Percentiles rank a stretch among this genome's conserved stretches.
Evolutionary conservation across 441 rosid genomes (phyloP).

Genomic region (Daphne laureola): DNA sequence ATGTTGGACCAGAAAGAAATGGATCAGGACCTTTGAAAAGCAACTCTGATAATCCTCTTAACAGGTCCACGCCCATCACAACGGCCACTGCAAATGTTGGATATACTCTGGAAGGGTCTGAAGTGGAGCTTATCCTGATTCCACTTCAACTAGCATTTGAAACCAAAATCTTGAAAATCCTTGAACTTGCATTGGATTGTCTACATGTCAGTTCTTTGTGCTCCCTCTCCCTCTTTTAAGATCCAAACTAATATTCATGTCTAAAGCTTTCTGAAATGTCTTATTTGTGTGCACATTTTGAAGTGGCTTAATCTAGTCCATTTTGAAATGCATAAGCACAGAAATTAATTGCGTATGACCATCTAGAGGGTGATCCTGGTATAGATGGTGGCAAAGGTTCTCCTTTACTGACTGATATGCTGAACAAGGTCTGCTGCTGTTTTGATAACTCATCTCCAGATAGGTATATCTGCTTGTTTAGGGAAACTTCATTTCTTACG

Average conservation of each 20-base stretch:
- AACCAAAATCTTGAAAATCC: slow-evolving; percentile 78
- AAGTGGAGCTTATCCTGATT: slow-evolving; percentile 80
- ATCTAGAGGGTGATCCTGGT: slow-evolving; percentile 98
- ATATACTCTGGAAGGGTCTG: slow-evolving; percentile 69
- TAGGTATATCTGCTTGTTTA: slow-evolving; percentile 42
- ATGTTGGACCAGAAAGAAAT: slow-evolving; percentile 39
- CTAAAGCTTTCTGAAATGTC: slow-evolving; percentile 2
- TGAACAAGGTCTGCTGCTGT: slow-evolving; percentile 89
- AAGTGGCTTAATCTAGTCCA: slow-evolving; percentile 12
- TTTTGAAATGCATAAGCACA: slow-evolving; percentile 33
- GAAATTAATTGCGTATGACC: slow-evolving; percentile 98
- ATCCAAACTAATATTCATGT: background rate
- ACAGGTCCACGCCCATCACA: slow-evolving; percentile 37
- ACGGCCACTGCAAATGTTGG: slow-evolving; percentile 84
- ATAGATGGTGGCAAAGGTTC: slow-evolving; percentile 81
- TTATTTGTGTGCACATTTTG: background rate
- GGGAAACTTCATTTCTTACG: slow-evolving; percentile 10
- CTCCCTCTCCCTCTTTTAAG: background rate
- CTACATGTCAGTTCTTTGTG: slow-evolving; percentile 67
- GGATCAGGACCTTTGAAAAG: slow-evolving; percentile 22
- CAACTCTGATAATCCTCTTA: slow-evolving; percentile 30
- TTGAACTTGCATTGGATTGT: slow-evolving; percentile 97
- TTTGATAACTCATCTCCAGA: slow-evolving; percentile 95
- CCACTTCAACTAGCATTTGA: slow-evolving; percentile 92
- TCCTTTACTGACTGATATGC: slow-evolving; percentile 79